Base-by-base conservation (phyloP, 805 yeast genomes). In the Myxozyma melibiosi region DNA sequence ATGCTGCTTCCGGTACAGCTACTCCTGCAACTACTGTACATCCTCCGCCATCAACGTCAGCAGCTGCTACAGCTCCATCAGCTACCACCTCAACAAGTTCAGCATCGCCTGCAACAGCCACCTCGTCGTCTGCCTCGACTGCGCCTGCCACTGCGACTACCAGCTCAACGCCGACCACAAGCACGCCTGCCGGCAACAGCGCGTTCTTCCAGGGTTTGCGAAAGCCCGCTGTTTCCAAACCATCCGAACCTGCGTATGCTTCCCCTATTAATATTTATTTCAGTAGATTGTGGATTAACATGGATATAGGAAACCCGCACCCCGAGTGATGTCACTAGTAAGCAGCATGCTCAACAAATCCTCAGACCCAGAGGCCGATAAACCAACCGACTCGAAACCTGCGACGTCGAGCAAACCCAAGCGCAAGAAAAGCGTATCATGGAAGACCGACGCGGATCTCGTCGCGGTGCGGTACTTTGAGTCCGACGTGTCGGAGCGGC, bases 391-490 rank as follows among this genome's bases (percentile, higher is more conserved):
- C 41, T 20, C 59, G 11, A 38, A 51, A 20, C 53, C 51, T 18
- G 18, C 51, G 22, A 18, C 20, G 20, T 30, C 46, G 3, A 58
- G 53, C 20, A 59, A 47, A 38, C 52, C 44, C 27, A 60, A 68
- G 57, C 51, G 58, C 58, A 27, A 43, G 51, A 72, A 71, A 54
- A 39, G 65, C 4, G 75, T 72, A 1, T 55, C 60, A 13, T 72
- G 75, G 75, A 62, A 63, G 37, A 44, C 63, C 24, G 75, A 69
- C 30, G 37, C 45, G 13, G 70, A 69, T 20, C 66, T 72, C 1
- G 73, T 69, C 9, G 50, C 58, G 25, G 71, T 72, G 16, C 58
- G 68, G 28, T 61, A 46, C 39, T 71, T 68, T 51, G 73, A 70
- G 38, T 55, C 64, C 34, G 67, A 62, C 18, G 64, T 61, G 4